These are phyloP conservation scores for Cercophora sp. DNA, from an alignment of 495 filamentous ascomycete species.

Conservation along the genomic window DNA sequence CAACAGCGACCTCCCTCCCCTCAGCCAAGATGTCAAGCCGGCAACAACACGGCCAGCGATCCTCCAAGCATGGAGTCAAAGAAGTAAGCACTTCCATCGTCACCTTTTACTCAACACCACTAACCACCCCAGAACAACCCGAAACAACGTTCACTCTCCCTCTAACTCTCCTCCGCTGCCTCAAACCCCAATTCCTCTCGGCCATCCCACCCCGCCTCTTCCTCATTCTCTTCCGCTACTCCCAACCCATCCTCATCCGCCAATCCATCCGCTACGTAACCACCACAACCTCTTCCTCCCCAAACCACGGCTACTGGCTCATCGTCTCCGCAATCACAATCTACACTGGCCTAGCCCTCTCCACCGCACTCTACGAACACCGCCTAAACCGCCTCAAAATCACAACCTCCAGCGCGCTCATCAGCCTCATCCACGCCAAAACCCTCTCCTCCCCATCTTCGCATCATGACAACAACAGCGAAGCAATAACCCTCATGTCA, in stretches of 20 bases:
- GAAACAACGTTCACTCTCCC: slow-evolving; percentile 43
- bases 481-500: slow-evolving; percentile 60
- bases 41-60: slow-evolving; percentile 36
- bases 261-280: slow-evolving; percentile 48
- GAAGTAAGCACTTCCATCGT: slow-evolving; percentile 17
- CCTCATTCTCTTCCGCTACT: slow-evolving; percentile 56
- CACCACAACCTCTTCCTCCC: slow-evolving; percentile 13
- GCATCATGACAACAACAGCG: slow-evolving; percentile 42
- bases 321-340: slow-evolving; percentile 54
- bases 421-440: slow-evolving; percentile 56
- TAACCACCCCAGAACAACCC: slow-evolving; percentile 16
- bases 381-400: slow-evolving; percentile 53
- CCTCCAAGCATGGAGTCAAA: slow-evolving; percentile 18
- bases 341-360: slow-evolving; percentile 59
- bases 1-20: slow-evolving; percentile 41
- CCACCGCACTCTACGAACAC: slow-evolving; percentile 53
- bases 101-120: neutral
- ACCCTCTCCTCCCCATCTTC: slow-evolving; percentile 41
- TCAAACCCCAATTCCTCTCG: slow-evolving; percentile 46
- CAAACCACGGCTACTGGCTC: slow-evolving; percentile 48
- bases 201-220: slow-evolving; percentile 51
- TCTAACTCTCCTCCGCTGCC: slow-evolving; percentile 39
- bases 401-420: slow-evolving; percentile 55
- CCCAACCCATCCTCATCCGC: slow-evolving; percentile 59
- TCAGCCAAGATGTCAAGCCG: slow-evolving; percentile 46